These are phyloP conservation scores for Rutstroemia sp. DNA, from an alignment of 2,329 filamentous ascomycete species.

Conservation along the genomic window DNA sequence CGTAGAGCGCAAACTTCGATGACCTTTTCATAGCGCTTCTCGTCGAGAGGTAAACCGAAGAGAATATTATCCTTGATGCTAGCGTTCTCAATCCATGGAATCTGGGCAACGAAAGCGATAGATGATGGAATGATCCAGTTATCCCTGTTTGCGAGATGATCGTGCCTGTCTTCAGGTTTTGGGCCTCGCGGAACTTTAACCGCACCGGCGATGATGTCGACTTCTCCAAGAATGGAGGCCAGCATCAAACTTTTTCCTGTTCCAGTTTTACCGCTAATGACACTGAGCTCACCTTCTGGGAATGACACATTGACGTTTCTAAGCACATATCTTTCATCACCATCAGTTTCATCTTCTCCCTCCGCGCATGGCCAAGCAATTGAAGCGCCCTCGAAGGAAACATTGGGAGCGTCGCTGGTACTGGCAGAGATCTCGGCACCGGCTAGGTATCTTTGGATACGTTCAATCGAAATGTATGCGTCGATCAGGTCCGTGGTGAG, in stretches of 20 bases:
- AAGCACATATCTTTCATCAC: constrained; percentile 56
- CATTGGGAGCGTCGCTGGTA: constrained; percentile 47
- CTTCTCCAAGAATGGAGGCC: constrained; percentile 67
- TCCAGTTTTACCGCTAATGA: constrained; percentile 71
- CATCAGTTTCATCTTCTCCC: constrained; percentile 44
- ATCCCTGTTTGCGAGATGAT: constrained; percentile 49
- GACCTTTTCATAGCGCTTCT: constrained; percentile 63
- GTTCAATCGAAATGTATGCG: constrained; percentile 62
- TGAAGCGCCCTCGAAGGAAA: constrained; percentile 59
- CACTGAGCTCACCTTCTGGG: constrained; percentile 59
- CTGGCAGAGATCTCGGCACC: constrained; percentile 54
- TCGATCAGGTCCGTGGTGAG: constrained; percentile 64
- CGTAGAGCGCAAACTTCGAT: constrained; percentile 64
- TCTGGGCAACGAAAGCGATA: constrained; percentile 67
- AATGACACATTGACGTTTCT: constrained; percentile 59
- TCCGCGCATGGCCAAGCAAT: constrained; percentile 72
- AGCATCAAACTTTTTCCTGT: constrained; percentile 72
- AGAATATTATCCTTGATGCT: constrained; percentile 72
- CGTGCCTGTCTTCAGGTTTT: constrained; percentile 46
- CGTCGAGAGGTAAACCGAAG: constrained; percentile 64
- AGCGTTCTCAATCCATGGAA: constrained; percentile 80
- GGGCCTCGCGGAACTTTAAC: constrained; percentile 49
- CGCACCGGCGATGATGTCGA: constrained; percentile 57
- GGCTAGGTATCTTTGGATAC: constrained; percentile 64
- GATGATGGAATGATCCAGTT: constrained; percentile 65